These are phyloP conservation scores for Candida glucosophila DNA, from an alignment of 1,139 yeast species.

Conservation along the genomic window DNA sequence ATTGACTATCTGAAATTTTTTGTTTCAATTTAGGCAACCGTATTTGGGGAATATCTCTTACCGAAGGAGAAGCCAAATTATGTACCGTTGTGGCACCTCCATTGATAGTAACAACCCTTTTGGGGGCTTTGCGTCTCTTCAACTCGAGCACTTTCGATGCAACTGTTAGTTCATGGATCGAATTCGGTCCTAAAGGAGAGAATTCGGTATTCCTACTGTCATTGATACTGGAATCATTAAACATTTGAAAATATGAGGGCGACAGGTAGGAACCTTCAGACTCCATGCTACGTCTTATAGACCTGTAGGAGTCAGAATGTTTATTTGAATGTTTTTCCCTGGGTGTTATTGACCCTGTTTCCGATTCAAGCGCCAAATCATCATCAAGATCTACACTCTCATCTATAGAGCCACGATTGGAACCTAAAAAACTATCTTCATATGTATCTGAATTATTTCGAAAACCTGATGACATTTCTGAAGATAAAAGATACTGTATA, in stretches of 20 bases:
- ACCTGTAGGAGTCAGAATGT: no score
- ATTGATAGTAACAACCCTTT: slow-evolving; percentile 27
- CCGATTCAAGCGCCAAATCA: slow-evolving; percentile 26
- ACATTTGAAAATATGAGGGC: slow-evolving; percentile 20
- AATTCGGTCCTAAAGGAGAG: slow-evolving; percentile 70
- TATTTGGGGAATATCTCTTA: slow-evolving; percentile 78
- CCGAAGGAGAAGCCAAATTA: slow-evolving; percentile 62
- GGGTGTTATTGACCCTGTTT: no score
- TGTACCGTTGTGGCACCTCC: slow-evolving; percentile 32
- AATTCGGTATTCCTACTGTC: slow-evolving; percentile 14
- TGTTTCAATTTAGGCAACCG: slow-evolving; percentile 50
- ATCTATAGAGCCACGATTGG: slow-evolving; percentile 25
- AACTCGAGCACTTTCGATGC: slow-evolving; percentile 43
- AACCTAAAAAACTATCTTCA: no score
- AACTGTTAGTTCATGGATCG: slow-evolving; percentile 65
- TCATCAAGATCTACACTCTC: slow-evolving; percentile 29
- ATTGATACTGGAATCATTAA: slow-evolving; percentile 11
- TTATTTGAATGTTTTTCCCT: no score
- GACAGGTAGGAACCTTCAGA: slow-evolving; percentile 28
- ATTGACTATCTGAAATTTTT: slow-evolving; percentile 39
- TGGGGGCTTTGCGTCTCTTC: slow-evolving; percentile 23
- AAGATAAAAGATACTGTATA: no score
- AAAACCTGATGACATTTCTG: no score
- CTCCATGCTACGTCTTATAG: slow-evolving; percentile 29
- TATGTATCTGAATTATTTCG: no score